These are phyloP conservation scores for Penicillium concentricum DNA, from an alignment of 2,329 filamentous ascomycete genomes.

Conservation along the genomic window DNA sequence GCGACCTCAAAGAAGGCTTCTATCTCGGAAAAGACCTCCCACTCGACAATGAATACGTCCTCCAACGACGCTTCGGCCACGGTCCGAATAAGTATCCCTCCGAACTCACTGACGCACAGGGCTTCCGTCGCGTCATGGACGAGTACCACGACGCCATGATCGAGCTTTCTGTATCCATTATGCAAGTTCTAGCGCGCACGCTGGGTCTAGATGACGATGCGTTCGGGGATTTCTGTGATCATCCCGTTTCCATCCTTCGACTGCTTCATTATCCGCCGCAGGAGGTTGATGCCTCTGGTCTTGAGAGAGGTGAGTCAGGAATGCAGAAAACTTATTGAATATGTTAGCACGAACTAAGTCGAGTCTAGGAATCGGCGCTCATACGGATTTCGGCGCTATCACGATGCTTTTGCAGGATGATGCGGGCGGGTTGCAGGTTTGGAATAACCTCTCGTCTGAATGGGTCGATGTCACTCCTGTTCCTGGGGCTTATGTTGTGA, in stretches of 20 bases:
- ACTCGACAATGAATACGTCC: constrained; percentile 15
- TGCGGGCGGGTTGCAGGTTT: constrained; percentile 29
- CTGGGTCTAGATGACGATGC: constrained; percentile 15
- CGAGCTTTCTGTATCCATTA: constrained; percentile 17
- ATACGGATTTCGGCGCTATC: constrained; percentile 35
- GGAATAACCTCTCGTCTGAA: constrained; percentile 18
- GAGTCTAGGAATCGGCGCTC: constrained; percentile 28
- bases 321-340: background rate
- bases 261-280: constrained; percentile 33
- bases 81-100: constrained; percentile 22
- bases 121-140: constrained; percentile 13
- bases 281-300: constrained; percentile 10
- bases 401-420: constrained; percentile 34
- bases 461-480: constrained; percentile 29
- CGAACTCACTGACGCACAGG: constrained; percentile 8
- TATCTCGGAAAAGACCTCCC: constrained; percentile 25
- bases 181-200: constrained; percentile 14
- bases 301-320: constrained; percentile 19
- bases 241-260: constrained; percentile 27
- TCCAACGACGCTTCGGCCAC: constrained; percentile 18
- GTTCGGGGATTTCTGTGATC: constrained; percentile 25
- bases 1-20: constrained; percentile 33
- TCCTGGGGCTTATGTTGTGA: constrained; percentile 29
- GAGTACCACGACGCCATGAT: constrained; percentile 19
- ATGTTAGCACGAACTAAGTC: background rate